These are phyloP conservation scores for Coemansia sp. DNA, from an alignment of 192 early-diverging fungal species.

Conservation along the genomic window DNA sequence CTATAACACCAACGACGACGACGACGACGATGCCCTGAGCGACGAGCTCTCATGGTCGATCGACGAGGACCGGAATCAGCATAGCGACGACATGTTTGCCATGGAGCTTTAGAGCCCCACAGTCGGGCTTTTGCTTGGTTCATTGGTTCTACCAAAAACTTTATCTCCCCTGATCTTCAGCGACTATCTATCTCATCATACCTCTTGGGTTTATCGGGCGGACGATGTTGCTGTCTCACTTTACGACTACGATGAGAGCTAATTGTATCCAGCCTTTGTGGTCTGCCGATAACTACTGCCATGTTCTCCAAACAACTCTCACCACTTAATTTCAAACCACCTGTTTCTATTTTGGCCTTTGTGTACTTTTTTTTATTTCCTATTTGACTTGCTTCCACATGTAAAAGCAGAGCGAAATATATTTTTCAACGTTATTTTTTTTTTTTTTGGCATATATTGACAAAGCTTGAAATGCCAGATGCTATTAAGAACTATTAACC, in stretches of 20 bases:
- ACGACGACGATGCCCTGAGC: conserved; percentile 42
- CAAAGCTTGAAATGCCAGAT: no score
- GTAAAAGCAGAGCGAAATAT: conserved; percentile 1
- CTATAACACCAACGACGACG: conserved; percentile 5
- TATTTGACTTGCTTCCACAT: neutral
- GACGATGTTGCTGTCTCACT: conserved; percentile 1
- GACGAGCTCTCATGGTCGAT: conserved; percentile 46
- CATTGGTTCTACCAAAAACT: neutral
- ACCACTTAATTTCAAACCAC: neutral
- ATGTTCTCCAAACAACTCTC: neutral
- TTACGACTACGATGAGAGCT: conserved; percentile 3
- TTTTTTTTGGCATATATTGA: neutral
- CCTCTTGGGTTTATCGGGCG: neutral
- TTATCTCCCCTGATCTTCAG: conserved; percentile 2
- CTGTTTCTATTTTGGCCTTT: neutral
- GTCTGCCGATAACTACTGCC: conserved; percentile 3
- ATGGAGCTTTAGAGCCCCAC: conserved; percentile 34
- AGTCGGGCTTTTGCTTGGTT: neutral
- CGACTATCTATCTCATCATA: neutral
- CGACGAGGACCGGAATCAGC: conserved; percentile 30
- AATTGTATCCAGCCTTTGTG: conserved; percentile 6
- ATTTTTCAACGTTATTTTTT: neutral
- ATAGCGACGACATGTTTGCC: conserved; percentile 40
- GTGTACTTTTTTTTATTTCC: conserved; percentile 1
- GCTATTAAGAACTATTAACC: neutral